Evolutionary conservation across 1,284 basidiomycete genomes (phyloP), one percentile per base, ranked within the genome.

Genomic region (Cutaneotrichosporon sp.): DNA sequence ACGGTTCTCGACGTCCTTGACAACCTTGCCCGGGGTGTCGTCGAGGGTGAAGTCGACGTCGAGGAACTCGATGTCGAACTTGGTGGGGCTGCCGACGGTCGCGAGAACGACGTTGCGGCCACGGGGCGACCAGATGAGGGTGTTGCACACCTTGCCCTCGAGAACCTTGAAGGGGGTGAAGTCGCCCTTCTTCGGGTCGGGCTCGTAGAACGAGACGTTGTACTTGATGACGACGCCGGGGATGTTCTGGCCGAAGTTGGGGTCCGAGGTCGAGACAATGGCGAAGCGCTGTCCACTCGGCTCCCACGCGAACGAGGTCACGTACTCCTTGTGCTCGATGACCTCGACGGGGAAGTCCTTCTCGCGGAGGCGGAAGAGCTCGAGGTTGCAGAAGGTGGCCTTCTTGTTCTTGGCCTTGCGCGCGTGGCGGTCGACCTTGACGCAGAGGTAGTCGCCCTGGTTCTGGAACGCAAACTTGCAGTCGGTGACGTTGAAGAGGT

Each of bases 401-500:
- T 99, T 99, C 82, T 98, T 98, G 22, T 94, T 97, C 84, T 99
- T 99, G 50, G 95, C 98, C 64, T 77, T 77, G 66, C 75, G 69
- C 42, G 74, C 71, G 79, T 98, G 95, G 63, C 97, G 90, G 81
- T 99, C 97, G 62, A 99, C 97, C 82, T 97, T 98, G 81, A 99
- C 97, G 74, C 97, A 99, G 27, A 99, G 86, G 83, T 93, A 99
- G 81, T 99, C 95, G 55, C 97, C 97, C 78, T 97, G 92, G 74
- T 95, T 97, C 82, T 99, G 97, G 95, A 94, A 99, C 81, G 91
- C 90, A 52, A 99, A 86, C 83, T 98, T 98, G 81, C 95, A 98
- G 84, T 98, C 95, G 4, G 93, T 89, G 57, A 99, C 97, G 77
- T 95, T 95, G 85, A 99, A 99, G 65, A 99, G 80, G 80, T 99